A percentile compares a stretch with the other conserved stretches of the same genome.
Evolutionary conservation across 2,329 filamentous ascomycete genomes (phyloP).

Genomic region (Cercospora sp.): DNA sequence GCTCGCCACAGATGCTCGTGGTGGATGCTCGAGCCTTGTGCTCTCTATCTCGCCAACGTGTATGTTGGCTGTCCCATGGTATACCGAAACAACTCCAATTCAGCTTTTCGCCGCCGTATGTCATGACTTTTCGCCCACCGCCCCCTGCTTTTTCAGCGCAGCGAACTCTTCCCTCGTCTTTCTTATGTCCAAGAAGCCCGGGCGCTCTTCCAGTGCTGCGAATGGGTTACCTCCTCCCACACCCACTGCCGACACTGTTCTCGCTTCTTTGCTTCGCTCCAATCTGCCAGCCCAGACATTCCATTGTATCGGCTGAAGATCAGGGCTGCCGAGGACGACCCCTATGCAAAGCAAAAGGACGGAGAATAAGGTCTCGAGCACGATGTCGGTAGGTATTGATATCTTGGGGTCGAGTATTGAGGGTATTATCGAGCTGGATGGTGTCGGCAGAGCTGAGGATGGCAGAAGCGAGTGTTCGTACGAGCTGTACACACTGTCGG

Average conservation of each 20-base stretch:
- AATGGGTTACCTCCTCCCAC: constrained; percentile 82
- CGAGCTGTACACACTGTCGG: constrained; percentile 83
- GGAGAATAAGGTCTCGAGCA: constrained; percentile 79
- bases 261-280: constrained; percentile 64
- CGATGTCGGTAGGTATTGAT: constrained; percentile 77
- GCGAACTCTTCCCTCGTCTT: constrained; percentile 73
- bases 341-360: constrained; percentile 80
- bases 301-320: constrained; percentile 82
- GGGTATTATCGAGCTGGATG: constrained; percentile 30
- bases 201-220: constrained; percentile 72
- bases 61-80: not conserved
- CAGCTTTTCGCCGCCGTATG: not conserved
- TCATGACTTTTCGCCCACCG: constrained; percentile 11
- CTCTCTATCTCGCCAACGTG: not conserved
- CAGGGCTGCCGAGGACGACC: constrained; percentile 74
- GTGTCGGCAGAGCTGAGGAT: constrained; percentile 47
- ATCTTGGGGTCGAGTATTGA: constrained; percentile 41
- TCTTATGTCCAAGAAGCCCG: constrained; percentile 85
- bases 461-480: constrained; percentile 82
- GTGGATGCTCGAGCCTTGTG: not conserved
- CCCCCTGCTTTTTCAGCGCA: constrained; percentile 62
- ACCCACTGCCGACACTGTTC: constrained; percentile 60
- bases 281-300: constrained; percentile 80
- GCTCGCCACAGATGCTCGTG: not conserved
- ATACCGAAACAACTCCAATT: not conserved